Evolutionary conservation across 345 rosid genomes (phyloP), one percentile per base, ranked within the genome.

Genomic region (Nasturtium officinale): DNA sequence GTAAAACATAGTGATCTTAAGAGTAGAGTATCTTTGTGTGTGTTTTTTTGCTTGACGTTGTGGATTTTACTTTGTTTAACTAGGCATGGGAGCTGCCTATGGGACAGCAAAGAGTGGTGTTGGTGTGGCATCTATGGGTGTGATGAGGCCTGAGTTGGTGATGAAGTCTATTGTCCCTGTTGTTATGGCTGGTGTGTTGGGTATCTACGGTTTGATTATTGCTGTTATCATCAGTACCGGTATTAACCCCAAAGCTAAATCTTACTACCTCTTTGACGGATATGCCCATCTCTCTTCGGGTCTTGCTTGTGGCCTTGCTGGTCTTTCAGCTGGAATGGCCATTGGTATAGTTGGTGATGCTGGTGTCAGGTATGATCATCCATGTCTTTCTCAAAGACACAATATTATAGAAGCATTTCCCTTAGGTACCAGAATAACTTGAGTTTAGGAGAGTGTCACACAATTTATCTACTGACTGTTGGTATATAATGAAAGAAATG

Each of bases 151-250:
- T 0, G 98, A 92, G 85, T 73, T 90, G 82, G 98, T 92, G 42
- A 92, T 90, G 98, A 92, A 92, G 78, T 92, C 98, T 17, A 92
- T 92, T 57, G 98, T 90, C 21, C 98, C 96, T 17, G 96, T 92
- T 83, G 98, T 92, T 80, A 92, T 92, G 98, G 98, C 98, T 82
- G 96, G 98, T 77, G 96, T 92, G 26, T 81, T 92, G 92, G 98
- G 98, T 82, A 92, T 92, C 40, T 92, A 90, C 12, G 98, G 98
- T 33, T 82, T 92, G 87, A 92, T 92, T 78, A 92, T 90, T 76
- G 98, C 95, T 37, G 96, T 90, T 53, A 92, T 92, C 81, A 90
- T 92, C 71, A 92, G 96, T 80, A 92, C 95, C 1, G 92, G 96
- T 20, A 90, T 92, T 70, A 92, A 92, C 75, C 98, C 98, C 3